phyloP scores from a whole-genome alignment of 306 rosid species.

The Glycine latifolia region DNA sequence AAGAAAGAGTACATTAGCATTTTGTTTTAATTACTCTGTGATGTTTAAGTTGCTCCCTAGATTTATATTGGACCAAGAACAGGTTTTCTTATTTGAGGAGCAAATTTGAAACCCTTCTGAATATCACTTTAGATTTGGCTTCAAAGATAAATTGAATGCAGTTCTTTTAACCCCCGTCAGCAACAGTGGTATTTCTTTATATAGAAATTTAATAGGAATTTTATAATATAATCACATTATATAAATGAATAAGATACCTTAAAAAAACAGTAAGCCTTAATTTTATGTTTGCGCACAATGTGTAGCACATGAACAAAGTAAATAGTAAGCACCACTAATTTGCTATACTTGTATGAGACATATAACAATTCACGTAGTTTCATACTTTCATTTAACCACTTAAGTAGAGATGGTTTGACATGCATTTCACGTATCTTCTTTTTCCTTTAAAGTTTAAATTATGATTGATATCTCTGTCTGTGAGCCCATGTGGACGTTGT shows the following conservation, averaged over 20 bases:
- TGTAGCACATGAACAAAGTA: neutral
- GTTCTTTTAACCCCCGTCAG: neutral
- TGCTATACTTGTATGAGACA: neutral
- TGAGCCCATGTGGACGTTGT: neutral
- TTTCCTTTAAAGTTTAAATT: neutral
- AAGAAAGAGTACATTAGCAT: neutral
- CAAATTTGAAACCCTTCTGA: constrained; percentile 37
- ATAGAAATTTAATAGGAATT: neutral
- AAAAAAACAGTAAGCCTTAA: neutral
- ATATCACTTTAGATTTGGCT: neutral
- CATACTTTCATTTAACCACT: neutral
- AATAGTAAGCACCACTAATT: neutral
- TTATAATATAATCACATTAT: too few species aligned
- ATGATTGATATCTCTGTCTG: neutral
- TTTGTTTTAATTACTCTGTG: neutral
- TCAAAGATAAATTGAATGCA: constrained; percentile 7
- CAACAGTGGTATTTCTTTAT: neutral
- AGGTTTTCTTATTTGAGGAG: constrained; percentile 39
- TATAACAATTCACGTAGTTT: neutral
- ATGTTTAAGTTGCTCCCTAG: constrained; percentile 42
- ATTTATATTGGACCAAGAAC: constrained; percentile 43
- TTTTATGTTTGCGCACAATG: neutral
- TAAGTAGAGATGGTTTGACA: neutral
- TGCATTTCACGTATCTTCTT: neutral
- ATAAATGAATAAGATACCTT: too few species aligned